Percentiles rank a stretch among this genome's conserved stretches.
Conservation (phyloP, 768 basidiomycete species). For the Trametes sanguinea region DNA sequence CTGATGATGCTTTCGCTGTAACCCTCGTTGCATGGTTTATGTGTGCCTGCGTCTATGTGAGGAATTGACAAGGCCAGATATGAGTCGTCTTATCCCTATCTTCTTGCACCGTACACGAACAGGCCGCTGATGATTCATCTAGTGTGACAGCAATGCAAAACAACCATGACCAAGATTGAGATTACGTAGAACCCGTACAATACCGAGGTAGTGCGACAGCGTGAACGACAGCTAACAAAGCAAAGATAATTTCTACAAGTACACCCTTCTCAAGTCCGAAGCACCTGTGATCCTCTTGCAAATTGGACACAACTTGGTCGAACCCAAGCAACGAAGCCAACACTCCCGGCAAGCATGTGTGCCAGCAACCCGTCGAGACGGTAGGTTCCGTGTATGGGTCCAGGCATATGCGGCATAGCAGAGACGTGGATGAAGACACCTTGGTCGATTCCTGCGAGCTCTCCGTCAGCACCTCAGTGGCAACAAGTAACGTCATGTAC, state of each 20-base stretch:
- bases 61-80: constrained; percentile 88
- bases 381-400: constrained; percentile 79
- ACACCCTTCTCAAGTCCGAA: constrained; percentile 73
- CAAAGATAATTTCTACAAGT: constrained; percentile 47
- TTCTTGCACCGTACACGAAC: not conserved
- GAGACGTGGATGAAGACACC: constrained; percentile 43
- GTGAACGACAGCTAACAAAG: constrained; percentile 13
- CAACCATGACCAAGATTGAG: too few relatives aligned
- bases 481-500: not conserved
- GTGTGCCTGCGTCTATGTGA: constrained; percentile 42
- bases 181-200: not conserved
- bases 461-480: constrained; percentile 7
- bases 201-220: not conserved
- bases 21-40: constrained; percentile 52
- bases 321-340: constrained; percentile 82
- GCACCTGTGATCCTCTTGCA: constrained; percentile 85
- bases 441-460: constrained; percentile 44
- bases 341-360: constrained; percentile 83
- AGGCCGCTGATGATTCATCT: not conserved
- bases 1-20: constrained; percentile 40
- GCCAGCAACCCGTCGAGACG: constrained; percentile 85
- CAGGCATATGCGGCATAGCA: constrained; percentile 76
- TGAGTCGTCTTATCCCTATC: constrained; percentile 46
- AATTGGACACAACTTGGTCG: constrained; percentile 82
- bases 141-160: too few relatives aligned